Evolutionary conservation across 345 rosid species (phyloP).

Genomic region (Combretum micranthum): DNA sequence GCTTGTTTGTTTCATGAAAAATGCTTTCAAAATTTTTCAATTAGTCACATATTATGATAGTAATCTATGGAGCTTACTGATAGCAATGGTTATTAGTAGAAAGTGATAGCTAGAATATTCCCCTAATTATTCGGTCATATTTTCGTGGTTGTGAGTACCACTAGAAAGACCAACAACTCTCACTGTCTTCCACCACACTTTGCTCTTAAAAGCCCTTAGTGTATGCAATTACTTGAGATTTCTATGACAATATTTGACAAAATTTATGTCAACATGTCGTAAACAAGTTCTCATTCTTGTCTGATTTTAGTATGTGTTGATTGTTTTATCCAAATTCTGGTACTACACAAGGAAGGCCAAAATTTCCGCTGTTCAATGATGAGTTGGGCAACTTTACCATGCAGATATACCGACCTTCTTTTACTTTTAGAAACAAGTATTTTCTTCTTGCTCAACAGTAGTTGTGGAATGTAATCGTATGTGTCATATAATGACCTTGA

Average conservation of each 20-base stretch:
- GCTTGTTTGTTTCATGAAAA: background rate
- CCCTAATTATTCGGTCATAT: too few relatives aligned
- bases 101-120: background rate
- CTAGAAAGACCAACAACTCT: too few relatives aligned
- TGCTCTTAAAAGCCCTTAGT: too few relatives aligned
- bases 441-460: background rate
- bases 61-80: background rate
- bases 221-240: too few relatives aligned
- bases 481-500: too few relatives aligned
- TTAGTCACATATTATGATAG: too few relatives aligned
- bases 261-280: too few relatives aligned
- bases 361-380: constrained; percentile 73
- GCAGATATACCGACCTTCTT: constrained; percentile 77
- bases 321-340: constrained; percentile 59
- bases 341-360: constrained; percentile 85
- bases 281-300: too few relatives aligned
- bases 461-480: background rate
- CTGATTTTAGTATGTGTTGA: background rate
- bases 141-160: too few relatives aligned
- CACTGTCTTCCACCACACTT: too few relatives aligned
- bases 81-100: background rate
- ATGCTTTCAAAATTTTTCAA: too few relatives aligned
- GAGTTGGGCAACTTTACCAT: constrained; percentile 67
- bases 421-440: constrained; percentile 82
- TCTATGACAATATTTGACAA: too few relatives aligned